phyloP scores from a whole-genome alignment of 129 eudicot species.

The Centaurea solstitialis region DNA sequence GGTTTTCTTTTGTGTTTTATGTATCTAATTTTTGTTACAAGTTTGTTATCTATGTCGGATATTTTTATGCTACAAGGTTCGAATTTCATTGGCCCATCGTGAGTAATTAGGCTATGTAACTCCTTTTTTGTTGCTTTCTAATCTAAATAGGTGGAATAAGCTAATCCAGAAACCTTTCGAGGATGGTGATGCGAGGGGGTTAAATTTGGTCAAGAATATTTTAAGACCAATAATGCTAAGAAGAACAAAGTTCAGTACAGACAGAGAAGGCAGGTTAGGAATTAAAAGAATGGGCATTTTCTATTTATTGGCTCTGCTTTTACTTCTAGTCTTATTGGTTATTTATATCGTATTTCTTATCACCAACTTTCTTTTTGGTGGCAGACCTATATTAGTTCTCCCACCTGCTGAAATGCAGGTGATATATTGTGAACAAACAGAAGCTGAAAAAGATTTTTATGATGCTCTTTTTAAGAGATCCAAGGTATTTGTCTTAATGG shows the following conservation, averaged over 20 bases:
- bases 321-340: background rate
- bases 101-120: background rate
- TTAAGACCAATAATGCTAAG: slow-evolving; percentile 90
- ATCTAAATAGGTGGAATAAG: slow-evolving; percentile 80
- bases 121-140: background rate
- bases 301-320: background rate
- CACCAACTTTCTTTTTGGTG: background rate
- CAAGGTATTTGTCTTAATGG: slow-evolving; percentile 47
- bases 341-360: background rate
- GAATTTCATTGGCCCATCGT: background rate
- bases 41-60: background rate
- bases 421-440: slow-evolving; percentile 77
- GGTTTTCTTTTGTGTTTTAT: slow-evolving; percentile 1
- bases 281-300: background rate
- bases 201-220: slow-evolving; percentile 84
- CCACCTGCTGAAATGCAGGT: slow-evolving; percentile 91
- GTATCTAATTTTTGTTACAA: background rate
- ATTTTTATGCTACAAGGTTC: background rate
- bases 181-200: slow-evolving; percentile 94
- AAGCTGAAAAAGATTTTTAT: slow-evolving; percentile 88
- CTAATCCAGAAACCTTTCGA: slow-evolving; percentile 96
- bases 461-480: slow-evolving; percentile 95
- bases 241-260: slow-evolving; percentile 87
- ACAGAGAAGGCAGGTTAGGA: slow-evolving; percentile 83
- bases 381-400: slow-evolving; percentile 95